Percentiles rank a stretch among this genome's conserved stretches.
phyloP scores from a whole-genome alignment of 352 stramenopile genomes.

The Globisporangium cystogenes region DNA sequence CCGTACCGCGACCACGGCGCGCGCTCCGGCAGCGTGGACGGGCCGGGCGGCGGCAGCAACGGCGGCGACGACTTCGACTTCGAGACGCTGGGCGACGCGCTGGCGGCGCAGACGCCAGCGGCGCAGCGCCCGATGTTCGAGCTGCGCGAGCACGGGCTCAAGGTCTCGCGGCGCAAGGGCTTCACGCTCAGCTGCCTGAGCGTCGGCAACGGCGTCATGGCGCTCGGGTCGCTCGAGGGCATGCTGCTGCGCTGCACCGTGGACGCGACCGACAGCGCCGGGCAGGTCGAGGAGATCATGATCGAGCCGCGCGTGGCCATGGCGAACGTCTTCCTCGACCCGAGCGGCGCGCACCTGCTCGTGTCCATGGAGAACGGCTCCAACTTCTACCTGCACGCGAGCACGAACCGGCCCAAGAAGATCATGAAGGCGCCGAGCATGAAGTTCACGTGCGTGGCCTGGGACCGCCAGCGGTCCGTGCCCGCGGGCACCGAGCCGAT shows the following conservation, averaged over 20 bases:
- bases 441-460: conserved; percentile 78
- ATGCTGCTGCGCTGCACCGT: conserved; percentile 75
- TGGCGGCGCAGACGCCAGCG: conserved; percentile 32
- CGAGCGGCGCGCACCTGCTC: conserved; percentile 71
- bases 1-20: conserved; percentile 13
- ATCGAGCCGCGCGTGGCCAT: conserved; percentile 85
- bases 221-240: conserved; percentile 77
- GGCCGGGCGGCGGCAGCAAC: conserved; percentile 17
- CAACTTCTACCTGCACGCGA: conserved; percentile 83
- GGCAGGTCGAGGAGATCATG: conserved; percentile 83
- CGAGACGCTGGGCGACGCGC: conserved; percentile 50
- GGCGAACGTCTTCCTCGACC: conserved; percentile 76
- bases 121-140: conserved; percentile 84
- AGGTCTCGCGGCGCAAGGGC: conserved; percentile 77
- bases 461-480: conserved; percentile 71
- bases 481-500: conserved; percentile 55
- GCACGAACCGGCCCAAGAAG: conserved; percentile 74
- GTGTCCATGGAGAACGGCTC: conserved; percentile 86
- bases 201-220: conserved; percentile 76
- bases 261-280: conserved; percentile 68
- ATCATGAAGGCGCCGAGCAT: conserved; percentile 78
- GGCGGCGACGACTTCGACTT: conserved; percentile 79
- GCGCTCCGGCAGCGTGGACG: conserved; percentile 9
- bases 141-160: conserved; percentile 80
- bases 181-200: conserved; percentile 82